Percentiles rank a stretch among this genome's conserved stretches.
Conservation (phyloP, 441 rosid species). For the Macaranga tanarius region DNA sequence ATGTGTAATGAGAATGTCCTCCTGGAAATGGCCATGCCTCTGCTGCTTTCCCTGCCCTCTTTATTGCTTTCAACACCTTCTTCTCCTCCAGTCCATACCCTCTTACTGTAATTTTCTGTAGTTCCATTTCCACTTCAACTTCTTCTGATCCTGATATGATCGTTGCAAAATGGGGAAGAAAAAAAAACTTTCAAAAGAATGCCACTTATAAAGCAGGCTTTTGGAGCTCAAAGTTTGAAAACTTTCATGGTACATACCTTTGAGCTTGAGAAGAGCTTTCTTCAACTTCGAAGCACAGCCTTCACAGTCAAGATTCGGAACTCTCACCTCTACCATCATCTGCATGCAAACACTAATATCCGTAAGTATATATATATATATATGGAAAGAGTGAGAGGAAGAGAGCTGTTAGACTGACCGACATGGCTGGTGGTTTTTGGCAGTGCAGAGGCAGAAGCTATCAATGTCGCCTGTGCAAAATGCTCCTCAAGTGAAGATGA, state of each 20-base stretch:
- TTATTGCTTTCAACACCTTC: conserved; percentile 76
- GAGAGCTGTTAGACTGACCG: conserved; percentile 29
- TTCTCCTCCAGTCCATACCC: conserved; percentile 69
- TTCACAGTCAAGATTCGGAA: conserved; percentile 83
- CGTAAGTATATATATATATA: background rate
- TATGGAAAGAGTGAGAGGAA: background rate
- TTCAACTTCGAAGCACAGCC: conserved; percentile 87
- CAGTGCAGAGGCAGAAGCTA: background rate
- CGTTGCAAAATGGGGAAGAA: background rate
- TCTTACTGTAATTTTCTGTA: conserved; percentile 66
- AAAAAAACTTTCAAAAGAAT: background rate
- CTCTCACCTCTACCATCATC: conserved; percentile 81
- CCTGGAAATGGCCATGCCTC: conserved; percentile 95
- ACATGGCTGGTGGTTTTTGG: conserved; percentile 27
- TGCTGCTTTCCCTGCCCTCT: conserved; percentile 74
- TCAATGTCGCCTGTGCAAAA: background rate
- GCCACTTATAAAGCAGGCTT: too few relatives aligned
- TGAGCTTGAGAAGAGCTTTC: conserved; percentile 79
- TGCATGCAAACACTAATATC: conserved; percentile 20
- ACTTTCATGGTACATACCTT: conserved; percentile 46
- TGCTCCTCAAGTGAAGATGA: background rate
- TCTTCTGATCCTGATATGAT: conserved; percentile 61
- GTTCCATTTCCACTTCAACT: conserved; percentile 83
- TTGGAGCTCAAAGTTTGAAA: too few relatives aligned
- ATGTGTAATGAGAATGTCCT: conserved; percentile 62